These are phyloP conservation scores for Chlorella variabilis DNA, from an alignment of 163 green algal genomes.

Conservation along the genomic window DNA sequence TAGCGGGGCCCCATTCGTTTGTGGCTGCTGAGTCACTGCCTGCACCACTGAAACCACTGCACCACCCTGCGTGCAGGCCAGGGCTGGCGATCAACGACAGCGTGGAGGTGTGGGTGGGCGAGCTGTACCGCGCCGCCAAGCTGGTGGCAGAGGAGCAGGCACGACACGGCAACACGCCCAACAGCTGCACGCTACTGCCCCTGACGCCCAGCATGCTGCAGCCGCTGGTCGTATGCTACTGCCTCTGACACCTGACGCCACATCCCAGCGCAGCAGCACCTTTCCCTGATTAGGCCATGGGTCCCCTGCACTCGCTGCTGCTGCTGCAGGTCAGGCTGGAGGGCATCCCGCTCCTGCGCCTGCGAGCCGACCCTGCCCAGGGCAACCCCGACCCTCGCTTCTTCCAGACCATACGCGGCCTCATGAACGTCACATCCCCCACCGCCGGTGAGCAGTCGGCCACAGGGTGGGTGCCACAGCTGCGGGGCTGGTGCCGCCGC, in stretches of 20 bases:
- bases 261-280: too few species aligned
- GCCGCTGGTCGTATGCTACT: too few species aligned
- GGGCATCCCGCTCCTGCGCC: constrained; percentile 45
- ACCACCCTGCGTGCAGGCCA: constrained; percentile 30
- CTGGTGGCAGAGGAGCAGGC: constrained; percentile 16
- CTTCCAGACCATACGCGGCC: constrained; percentile 54
- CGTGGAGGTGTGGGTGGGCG: constrained; percentile 58
- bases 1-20: too few species aligned
- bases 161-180: too few species aligned
- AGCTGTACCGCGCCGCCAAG: constrained; percentile 48
- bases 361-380: constrained; percentile 37
- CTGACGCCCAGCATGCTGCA: too few species aligned
- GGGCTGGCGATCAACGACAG: constrained; percentile 40
- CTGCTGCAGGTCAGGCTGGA: constrained; percentile 13
- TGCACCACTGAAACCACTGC: too few species aligned
- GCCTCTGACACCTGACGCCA: too few species aligned
- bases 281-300: too few species aligned
- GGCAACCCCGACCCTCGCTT: constrained; percentile 38
- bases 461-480: not conserved
- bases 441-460: constrained; percentile 27
- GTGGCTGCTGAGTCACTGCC: too few species aligned
- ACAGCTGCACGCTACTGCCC: too few species aligned
- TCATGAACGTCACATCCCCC: constrained; percentile 58
- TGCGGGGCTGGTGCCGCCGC: too few species aligned
- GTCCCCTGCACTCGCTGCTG: not conserved